Percentiles rank a stretch among this genome's conserved stretches.
phyloP scores from a whole-genome alignment of 345 rosid species.

The Eucalyptus erythrocorys region DNA sequence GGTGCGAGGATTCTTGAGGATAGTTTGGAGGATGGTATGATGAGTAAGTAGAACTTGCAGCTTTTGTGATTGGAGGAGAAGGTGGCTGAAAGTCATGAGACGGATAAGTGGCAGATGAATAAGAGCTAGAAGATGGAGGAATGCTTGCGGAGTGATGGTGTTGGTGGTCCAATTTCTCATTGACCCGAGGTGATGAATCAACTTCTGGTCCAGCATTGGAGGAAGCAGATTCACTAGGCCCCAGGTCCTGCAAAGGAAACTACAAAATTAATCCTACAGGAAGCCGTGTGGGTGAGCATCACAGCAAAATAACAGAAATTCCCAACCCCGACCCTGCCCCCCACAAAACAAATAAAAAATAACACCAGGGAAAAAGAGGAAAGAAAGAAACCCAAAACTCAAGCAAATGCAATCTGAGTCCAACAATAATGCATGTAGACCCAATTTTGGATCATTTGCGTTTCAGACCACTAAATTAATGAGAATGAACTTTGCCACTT shows the following conservation, averaged over 20 bases:
- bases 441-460: neutral
- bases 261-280: neutral
- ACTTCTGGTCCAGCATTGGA: constrained; percentile 28
- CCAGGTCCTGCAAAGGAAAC: constrained; percentile 45
- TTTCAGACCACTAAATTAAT: neutral
- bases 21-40: constrained; percentile 28
- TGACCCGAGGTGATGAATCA: constrained; percentile 31
- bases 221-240: constrained; percentile 22
- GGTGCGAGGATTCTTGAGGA: constrained; percentile 8
- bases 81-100: constrained; percentile 49
- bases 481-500: neutral
- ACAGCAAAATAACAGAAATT: neutral
- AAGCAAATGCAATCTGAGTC: neutral
- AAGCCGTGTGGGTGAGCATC: neutral
- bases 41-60: constrained; percentile 33
- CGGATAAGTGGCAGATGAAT: constrained; percentile 27
- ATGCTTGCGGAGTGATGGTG: constrained; percentile 27
- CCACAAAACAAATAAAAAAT: neutral
- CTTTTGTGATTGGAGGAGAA: constrained; percentile 19
- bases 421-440: neutral
- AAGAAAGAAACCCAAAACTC: neutral
- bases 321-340: neutral
- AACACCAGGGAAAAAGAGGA: neutral
- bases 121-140: constrained; percentile 33
- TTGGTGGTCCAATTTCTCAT: constrained; percentile 31